Evolutionary conservation across 2,329 filamentous ascomycete genomes (phyloP).

Genomic region (Hypoxylon sp.): DNA sequence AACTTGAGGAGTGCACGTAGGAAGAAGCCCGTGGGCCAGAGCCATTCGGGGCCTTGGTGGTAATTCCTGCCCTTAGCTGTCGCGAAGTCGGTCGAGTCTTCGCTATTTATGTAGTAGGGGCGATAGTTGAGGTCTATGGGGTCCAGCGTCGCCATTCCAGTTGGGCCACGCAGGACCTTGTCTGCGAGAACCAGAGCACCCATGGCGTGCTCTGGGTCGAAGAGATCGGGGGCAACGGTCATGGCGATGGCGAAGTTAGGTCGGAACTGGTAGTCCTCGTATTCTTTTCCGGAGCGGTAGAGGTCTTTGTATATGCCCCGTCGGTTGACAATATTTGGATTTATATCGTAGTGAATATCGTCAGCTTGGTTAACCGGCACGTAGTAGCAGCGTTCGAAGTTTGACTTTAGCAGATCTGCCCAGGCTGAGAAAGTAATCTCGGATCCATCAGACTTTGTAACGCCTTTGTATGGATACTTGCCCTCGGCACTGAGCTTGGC

Average conservation of each 20-base stretch:
- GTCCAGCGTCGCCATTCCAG: constrained; percentile 96
- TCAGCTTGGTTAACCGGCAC: constrained; percentile 79
- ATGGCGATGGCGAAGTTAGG: constrained; percentile 96
- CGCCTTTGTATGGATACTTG: constrained; percentile 79
- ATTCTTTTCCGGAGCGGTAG: constrained; percentile 93
- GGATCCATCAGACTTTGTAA: constrained; percentile 74
- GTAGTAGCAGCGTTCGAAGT: constrained; percentile 95
- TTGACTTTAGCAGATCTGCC: constrained; percentile 83
- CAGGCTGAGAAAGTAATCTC: constrained; percentile 81
- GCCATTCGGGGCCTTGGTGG: constrained; percentile 97
- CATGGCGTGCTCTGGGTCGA: constrained; percentile 83
- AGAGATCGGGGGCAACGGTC: constrained; percentile 91
- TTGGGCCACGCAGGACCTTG: constrained; percentile 83
- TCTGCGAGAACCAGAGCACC: constrained; percentile 86
- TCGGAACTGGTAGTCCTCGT: constrained; percentile 97
- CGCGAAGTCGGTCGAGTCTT: constrained; percentile 91
- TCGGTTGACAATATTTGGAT: constrained; percentile 84
- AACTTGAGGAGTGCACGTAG: constrained; percentile 92
- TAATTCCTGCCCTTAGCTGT: constrained; percentile 97
- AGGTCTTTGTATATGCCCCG: constrained; percentile 98
- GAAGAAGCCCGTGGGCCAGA: constrained; percentile 98
- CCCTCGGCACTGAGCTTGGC: constrained; percentile 75
- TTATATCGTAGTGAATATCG: constrained; percentile 84
- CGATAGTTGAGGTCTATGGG: constrained; percentile 93
- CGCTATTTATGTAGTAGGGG: constrained; percentile 94